phyloP scores from a whole-genome alignment of 208 protist species.

The Leishmania gerbilli region DNA sequence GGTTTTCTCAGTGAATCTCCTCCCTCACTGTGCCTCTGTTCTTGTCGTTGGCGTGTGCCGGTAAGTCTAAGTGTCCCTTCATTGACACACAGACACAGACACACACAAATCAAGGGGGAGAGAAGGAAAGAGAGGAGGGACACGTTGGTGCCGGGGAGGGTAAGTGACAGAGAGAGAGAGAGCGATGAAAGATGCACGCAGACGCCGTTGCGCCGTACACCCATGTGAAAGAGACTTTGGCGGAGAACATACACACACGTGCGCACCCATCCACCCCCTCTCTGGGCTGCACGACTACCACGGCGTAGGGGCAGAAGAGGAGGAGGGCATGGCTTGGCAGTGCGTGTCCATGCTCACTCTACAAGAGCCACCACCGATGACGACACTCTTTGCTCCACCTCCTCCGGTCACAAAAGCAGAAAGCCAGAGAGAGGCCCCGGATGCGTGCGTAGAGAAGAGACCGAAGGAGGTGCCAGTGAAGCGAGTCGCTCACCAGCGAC shows the following conservation, averaged over 20 bases:
- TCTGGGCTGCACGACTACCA: not conserved
- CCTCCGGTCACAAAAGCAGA: too few species aligned
- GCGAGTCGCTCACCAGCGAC: not conserved
- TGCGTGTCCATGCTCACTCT: not conserved
- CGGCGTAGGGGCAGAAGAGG: not conserved
- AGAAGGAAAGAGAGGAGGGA: not conserved
- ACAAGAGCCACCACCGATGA: not conserved
- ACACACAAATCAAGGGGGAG: not conserved
- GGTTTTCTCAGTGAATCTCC: not conserved
- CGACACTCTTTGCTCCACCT: not conserved
- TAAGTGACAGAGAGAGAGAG: not conserved
- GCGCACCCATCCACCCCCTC: not conserved
- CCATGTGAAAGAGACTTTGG: not conserved
- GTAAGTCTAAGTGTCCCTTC: not conserved
- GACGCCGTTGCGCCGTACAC: not conserved
- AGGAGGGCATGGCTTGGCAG: not conserved
- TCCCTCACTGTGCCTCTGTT: not conserved
- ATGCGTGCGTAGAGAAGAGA: not conserved
- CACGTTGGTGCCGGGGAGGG: not conserved
- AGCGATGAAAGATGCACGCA: not conserved
- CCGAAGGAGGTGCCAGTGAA: not conserved
- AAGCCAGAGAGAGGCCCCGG: not conserved
- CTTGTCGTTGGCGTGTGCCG: not conserved
- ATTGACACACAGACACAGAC: not conserved
- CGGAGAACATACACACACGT: not conserved